phyloP scores from a whole-genome alignment of 179 eudicot genomes.

The Pouteria campechiana region DNA sequence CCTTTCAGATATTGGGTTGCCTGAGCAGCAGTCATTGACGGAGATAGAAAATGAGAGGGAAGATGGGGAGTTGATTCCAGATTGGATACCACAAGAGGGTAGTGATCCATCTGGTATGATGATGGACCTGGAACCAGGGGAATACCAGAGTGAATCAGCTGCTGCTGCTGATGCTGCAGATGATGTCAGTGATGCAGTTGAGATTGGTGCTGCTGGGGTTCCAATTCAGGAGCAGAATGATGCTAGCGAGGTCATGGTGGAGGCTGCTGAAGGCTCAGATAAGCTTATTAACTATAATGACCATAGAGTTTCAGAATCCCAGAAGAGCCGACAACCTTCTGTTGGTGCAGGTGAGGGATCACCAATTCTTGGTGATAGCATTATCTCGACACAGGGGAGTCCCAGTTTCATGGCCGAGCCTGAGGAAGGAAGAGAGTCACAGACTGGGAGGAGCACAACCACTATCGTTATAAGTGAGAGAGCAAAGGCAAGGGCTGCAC shows the following conservation, averaged over 20 bases:
- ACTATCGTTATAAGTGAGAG: conserved; percentile 53
- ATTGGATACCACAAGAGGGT: conserved; percentile 37
- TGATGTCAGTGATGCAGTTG: conserved; percentile 18
- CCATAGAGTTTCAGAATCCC: conserved; percentile 28
- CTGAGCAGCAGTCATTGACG: conserved; percentile 25
- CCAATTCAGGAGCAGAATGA: conserved; percentile 40
- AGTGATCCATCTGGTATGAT: conserved; percentile 15
- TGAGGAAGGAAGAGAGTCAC: conserved; percentile 29
- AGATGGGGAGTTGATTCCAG: conserved; percentile 67
- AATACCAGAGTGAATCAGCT: conserved; percentile 26
- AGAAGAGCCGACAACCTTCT: conserved; percentile 21
- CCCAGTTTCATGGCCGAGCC: conserved; percentile 13
- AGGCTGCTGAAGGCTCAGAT: conserved; percentile 30
- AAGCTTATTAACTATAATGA: conserved; percentile 28
- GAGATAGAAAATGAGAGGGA: conserved; percentile 49
- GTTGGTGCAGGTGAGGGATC: conserved; percentile 1
- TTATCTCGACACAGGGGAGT: conserved; percentile 22
- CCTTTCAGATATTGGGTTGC: conserved; percentile 12
- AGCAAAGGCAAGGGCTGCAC: conserved; percentile 38
- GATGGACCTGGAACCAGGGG: conserved; percentile 31
- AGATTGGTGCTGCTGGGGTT: conserved; percentile 29
- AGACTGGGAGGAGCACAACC: conserved; percentile 25
- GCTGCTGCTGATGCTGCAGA: conserved; percentile 14
- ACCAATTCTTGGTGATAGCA: conserved; percentile 1
- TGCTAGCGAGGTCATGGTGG: conserved; percentile 43